These are phyloP conservation scores for Climacium dendroides DNA, from an alignment of 225 moss, liverwort and hornwort genomes.

Conservation along the genomic window DNA sequence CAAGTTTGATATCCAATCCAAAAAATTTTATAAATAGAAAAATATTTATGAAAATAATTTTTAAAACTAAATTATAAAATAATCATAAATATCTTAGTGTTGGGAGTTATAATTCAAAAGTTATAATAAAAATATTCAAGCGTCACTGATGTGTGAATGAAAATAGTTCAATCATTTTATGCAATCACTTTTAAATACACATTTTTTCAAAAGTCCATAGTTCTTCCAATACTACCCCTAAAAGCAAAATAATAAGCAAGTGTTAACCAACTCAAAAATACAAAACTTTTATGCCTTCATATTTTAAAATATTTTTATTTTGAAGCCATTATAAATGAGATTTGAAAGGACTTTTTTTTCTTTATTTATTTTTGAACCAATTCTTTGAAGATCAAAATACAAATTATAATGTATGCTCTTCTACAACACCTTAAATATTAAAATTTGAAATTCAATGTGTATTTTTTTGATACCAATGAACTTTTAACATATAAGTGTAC, in stretches of 20 bases:
- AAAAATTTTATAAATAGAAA: not conserved
- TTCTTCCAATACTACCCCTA: not conserved
- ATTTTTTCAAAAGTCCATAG: not conserved
- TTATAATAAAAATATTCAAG: not conserved
- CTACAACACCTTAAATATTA: not conserved
- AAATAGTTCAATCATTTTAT: not conserved
- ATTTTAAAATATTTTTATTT: not conserved
- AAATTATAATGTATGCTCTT: not conserved
- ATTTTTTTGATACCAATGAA: not conserved
- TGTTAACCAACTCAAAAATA: not conserved
- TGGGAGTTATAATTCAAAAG: not conserved
- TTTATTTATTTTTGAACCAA: not conserved
- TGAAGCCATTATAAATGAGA: not conserved
- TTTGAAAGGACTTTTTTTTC: not conserved
- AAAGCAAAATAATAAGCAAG: not conserved
- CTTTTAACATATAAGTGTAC: rapidly evolving
- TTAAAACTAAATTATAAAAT: not conserved
- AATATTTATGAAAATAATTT: not conserved
- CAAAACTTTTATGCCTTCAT: not conserved
- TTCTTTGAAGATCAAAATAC: too few relatives aligned
- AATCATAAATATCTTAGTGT: not conserved
- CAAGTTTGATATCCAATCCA: not conserved
- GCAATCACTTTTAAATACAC: not conserved
- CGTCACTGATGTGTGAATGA: not conserved
- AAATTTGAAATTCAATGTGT: not conserved